Conservation (phyloP, 2,329 filamentous ascomycete species). For the Verticillium isaacii region DNA sequence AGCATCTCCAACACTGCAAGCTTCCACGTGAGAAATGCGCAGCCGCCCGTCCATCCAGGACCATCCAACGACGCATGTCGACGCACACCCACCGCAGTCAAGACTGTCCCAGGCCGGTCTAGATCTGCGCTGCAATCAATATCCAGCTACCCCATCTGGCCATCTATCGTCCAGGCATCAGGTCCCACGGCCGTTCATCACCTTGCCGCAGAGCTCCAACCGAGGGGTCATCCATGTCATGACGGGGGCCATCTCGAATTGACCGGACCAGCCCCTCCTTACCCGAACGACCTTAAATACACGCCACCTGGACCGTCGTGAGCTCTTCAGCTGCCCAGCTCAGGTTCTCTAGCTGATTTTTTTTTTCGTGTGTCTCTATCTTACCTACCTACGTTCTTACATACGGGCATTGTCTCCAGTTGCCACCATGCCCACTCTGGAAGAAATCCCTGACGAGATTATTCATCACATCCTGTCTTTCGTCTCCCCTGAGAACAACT, state of each 20-base stretch:
- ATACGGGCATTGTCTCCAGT: neutral
- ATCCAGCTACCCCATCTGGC: constrained; percentile 1
- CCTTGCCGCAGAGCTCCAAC: neutral
- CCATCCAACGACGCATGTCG: neutral
- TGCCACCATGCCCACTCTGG: constrained; percentile 28
- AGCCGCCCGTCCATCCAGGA: neutral
- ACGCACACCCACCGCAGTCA: neutral
- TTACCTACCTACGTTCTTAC: neutral
- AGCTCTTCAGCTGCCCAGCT: neutral
- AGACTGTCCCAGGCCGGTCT: constrained; percentile 4
- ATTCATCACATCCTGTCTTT: constrained; percentile 72
- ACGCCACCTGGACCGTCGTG: neutral
- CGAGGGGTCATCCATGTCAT: neutral
- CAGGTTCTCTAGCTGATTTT: neutral
- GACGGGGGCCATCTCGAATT: neutral
- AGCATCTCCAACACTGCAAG: neutral
- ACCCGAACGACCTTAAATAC: neutral
- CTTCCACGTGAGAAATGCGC: constrained; percentile 3
- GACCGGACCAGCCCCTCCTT: neutral
- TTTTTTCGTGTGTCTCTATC: neutral
- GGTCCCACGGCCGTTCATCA: neutral
- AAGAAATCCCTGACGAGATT: constrained; percentile 73
- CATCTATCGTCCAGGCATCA: neutral
- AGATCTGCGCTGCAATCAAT: constrained; percentile 6
- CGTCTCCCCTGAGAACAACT: constrained; percentile 49